Conservation (phyloP, 2,329 filamentous ascomycete genomes). For the Colletotrichum brevisporum region DNA sequence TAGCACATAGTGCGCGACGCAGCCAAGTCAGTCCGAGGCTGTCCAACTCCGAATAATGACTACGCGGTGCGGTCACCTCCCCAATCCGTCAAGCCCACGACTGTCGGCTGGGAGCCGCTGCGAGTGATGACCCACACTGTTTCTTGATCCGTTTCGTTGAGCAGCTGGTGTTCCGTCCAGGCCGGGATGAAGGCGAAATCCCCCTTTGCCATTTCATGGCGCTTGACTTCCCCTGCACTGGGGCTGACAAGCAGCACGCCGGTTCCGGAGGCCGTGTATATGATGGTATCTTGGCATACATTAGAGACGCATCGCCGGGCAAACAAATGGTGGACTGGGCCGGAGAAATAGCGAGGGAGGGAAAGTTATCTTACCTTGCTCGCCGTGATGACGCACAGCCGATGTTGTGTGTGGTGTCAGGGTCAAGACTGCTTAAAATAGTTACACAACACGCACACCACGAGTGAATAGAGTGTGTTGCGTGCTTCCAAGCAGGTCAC, state of each 20-base stretch:
- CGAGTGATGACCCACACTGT: constrained; percentile 77
- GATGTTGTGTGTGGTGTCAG: constrained; percentile 74
- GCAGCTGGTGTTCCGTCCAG: constrained; percentile 78
- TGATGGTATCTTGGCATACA: constrained; percentile 70
- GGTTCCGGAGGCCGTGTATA: constrained; percentile 74
- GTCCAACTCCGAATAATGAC: constrained; percentile 1
- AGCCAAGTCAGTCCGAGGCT: not conserved
- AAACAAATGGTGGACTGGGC: not conserved
- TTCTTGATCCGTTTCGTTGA: constrained; percentile 74
- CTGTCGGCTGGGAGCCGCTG: constrained; percentile 71
- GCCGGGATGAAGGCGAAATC: constrained; percentile 80
- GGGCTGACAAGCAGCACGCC: constrained; percentile 73
- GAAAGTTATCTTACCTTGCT: constrained; percentile 66
- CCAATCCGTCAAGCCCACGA: constrained; percentile 76
- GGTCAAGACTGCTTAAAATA: constrained; percentile 66
- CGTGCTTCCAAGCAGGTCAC: constrained; percentile 8
- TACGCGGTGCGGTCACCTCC: constrained; percentile 60
- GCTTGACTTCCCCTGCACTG: constrained; percentile 65
- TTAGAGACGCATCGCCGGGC: constrained; percentile 21
- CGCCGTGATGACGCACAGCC: constrained; percentile 77
- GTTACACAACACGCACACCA: constrained; percentile 43
- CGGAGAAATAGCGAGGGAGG: not conserved
- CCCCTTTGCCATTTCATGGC: constrained; percentile 71
- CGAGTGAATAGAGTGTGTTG: constrained; percentile 1
- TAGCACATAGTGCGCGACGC: not conserved